Evolutionary conservation across 1,284 basidiomycete genomes (phyloP).

Genomic region (Pseudozyma flocculosa): DNA sequence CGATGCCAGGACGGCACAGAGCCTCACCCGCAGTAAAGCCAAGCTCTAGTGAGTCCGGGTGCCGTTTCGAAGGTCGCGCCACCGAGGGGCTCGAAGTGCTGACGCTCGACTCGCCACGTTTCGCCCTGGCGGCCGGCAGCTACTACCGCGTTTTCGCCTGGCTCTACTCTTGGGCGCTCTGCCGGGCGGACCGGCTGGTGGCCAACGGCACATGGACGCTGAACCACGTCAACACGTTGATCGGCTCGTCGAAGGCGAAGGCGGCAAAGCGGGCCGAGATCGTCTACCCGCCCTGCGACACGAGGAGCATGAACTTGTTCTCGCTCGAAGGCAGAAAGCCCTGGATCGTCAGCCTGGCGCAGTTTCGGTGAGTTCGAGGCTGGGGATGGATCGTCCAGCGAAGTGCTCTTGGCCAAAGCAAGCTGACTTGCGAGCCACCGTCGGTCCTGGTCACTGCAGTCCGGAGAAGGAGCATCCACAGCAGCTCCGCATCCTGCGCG

Average conservation of each 20-base stretch:
- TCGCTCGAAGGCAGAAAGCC: constrained; percentile 62
- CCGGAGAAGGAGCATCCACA: constrained; percentile 92
- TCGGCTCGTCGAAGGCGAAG: not conserved
- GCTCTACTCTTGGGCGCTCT: constrained; percentile 75
- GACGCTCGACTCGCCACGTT: too few species aligned
- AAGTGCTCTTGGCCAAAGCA: too few species aligned
- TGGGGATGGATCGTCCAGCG: too few species aligned
- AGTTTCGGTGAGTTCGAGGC: constrained; percentile 60
- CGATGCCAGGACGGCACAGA: constrained; percentile 63
- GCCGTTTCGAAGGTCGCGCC: too few species aligned
- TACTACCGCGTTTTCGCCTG: constrained; percentile 88
- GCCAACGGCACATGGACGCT: constrained; percentile 96
- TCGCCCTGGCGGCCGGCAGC: too few species aligned
- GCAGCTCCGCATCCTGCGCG: constrained; percentile 73
- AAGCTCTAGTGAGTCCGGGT: constrained; percentile 70
- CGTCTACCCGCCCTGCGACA: constrained; percentile 93
- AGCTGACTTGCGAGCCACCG: too few species aligned
- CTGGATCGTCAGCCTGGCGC: constrained; percentile 66
- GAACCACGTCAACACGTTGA: constrained; percentile 68
- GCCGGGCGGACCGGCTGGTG: constrained; percentile 72
- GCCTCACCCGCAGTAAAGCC: constrained; percentile 65
- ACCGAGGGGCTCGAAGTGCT: too few species aligned
- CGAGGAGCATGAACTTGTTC: constrained; percentile 69
- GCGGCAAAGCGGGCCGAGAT: constrained; percentile 55
- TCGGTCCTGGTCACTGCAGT: constrained; percentile 5